Evolutionary conservation across 2,329 filamentous ascomycete species (phyloP).

Genomic region (Xenoacremonium recifei): DNA sequence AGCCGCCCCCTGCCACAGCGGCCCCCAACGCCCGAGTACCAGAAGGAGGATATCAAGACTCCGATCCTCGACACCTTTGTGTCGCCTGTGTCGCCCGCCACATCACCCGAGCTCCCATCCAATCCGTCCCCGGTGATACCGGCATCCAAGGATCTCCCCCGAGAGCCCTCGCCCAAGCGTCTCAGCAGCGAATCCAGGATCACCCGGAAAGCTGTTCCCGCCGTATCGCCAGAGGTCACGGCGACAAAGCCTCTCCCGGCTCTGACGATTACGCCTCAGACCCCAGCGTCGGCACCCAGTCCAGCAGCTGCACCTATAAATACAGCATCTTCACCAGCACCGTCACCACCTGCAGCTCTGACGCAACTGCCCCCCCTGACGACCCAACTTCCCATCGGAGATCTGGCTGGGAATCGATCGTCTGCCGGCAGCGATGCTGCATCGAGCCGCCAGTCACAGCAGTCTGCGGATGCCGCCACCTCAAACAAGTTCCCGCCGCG

Average conservation of each 20-base stretch:
- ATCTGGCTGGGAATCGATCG: constrained; percentile 10
- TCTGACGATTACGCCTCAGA: constrained; percentile 13
- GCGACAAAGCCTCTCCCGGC: constrained; percentile 22
- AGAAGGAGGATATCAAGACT: constrained; percentile 40
- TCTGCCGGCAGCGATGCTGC: constrained; percentile 20
- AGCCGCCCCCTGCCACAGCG: constrained; percentile 29
- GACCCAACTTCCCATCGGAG: constrained; percentile 23
- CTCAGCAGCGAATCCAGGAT: constrained; percentile 17
- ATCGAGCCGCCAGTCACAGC: constrained; percentile 13
- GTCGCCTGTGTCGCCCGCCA: constrained; percentile 45
- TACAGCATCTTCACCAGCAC: no score
- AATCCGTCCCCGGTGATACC: constrained; percentile 37
- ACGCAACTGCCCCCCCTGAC: constrained; percentile 10
- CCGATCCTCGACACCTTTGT: constrained; percentile 34
- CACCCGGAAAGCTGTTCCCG: constrained; percentile 26
- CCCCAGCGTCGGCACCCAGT: no score
- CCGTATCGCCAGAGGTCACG: constrained; percentile 18
- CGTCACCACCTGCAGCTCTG: no score
- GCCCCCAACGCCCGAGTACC: constrained; percentile 50
- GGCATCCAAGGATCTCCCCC: constrained; percentile 8
- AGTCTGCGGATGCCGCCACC: constrained; percentile 16
- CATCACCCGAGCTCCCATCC: constrained; percentile 38
- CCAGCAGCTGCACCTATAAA: no score
- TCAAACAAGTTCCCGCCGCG: constrained; percentile 33
- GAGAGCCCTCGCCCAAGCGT: constrained; percentile 14